These are phyloP conservation scores for Fusarium sp. DNA, from an alignment of 2,329 filamentous ascomycete genomes.

Conservation along the genomic window DNA sequence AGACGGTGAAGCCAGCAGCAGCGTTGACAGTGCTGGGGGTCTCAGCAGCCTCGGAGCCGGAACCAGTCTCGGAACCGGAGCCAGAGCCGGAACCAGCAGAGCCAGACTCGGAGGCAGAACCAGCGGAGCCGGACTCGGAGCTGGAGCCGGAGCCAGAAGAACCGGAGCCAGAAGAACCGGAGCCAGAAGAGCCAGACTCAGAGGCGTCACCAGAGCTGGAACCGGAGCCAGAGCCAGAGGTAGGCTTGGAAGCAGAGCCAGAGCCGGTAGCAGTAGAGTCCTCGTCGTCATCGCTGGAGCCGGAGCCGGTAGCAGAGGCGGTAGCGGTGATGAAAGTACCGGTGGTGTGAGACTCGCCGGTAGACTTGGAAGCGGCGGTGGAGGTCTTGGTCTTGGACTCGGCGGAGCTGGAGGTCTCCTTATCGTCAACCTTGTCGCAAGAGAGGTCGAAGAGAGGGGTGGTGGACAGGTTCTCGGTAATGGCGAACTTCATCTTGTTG, in stretches of 20 bases:
- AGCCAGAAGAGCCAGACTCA: constrained; percentile 7
- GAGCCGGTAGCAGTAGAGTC: constrained; percentile 55
- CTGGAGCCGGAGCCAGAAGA: constrained; percentile 18
- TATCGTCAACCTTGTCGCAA: constrained; percentile 56
- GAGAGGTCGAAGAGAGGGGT: constrained; percentile 64
- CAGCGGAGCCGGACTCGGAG: constrained; percentile 14
- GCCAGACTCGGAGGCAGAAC: constrained; percentile 23
- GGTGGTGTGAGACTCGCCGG: constrained; percentile 40
- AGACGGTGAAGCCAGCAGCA: constrained; percentile 35
- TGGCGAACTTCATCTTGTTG: constrained; percentile 68
- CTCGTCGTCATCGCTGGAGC: constrained; percentile 59
- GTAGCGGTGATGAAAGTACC: constrained; percentile 56
- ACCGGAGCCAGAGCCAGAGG: constrained; percentile 19
- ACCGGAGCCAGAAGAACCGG: constrained; percentile 15
- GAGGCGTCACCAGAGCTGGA: constrained; percentile 18
- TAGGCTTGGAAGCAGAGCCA: constrained; percentile 22
- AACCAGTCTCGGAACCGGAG: constrained; percentile 28
- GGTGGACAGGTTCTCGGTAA: constrained; percentile 64
- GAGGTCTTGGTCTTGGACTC: constrained; percentile 40
- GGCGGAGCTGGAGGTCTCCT: constrained; percentile 29
- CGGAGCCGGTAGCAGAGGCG: constrained; percentile 55
- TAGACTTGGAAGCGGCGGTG: constrained; percentile 18
- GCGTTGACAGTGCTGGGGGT: constrained; percentile 34
- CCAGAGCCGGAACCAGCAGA: constrained; percentile 29
- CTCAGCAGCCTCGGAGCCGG: constrained; percentile 26